phyloP scores from a whole-genome alignment of 1,284 basidiomycete species.

The Meira miltonrushii region DNA sequence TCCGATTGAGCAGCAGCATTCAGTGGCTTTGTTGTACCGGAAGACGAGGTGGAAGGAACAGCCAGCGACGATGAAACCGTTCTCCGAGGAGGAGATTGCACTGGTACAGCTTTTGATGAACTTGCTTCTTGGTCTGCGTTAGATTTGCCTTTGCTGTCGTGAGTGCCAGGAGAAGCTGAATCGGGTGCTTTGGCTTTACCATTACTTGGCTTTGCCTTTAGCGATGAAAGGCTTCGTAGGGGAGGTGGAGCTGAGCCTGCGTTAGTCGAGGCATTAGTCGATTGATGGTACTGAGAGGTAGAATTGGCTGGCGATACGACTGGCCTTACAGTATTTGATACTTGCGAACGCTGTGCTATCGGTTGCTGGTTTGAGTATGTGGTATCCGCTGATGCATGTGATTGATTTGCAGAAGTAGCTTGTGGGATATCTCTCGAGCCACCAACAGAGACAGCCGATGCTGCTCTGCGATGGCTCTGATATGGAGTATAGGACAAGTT shows the following conservation, averaged over 20 bases:
- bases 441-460: not conserved
- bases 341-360: too few relatives aligned
- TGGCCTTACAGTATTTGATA: too few relatives aligned
- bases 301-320: too few relatives aligned
- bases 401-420: too few relatives aligned
- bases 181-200: too few relatives aligned
- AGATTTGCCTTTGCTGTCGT: not conserved
- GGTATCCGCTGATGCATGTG: too few relatives aligned
- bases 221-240: conserved; percentile 1
- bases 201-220: not conserved
- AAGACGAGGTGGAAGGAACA: not conserved
- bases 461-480: conserved; percentile 1
- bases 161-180: too few relatives aligned
- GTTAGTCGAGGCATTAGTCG: too few relatives aligned
- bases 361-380: too few relatives aligned
- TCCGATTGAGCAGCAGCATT: not conserved
- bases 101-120: not conserved
- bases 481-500: not conserved
- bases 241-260: not conserved
- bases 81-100: not conserved
- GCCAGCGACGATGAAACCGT: not conserved
- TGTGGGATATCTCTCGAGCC: too few relatives aligned
- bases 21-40: not conserved
- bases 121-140: not conserved
- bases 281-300: too few relatives aligned